Conservation (phyloP, 2,329 filamentous ascomycete genomes). For the Onygenales sp. region DNA sequence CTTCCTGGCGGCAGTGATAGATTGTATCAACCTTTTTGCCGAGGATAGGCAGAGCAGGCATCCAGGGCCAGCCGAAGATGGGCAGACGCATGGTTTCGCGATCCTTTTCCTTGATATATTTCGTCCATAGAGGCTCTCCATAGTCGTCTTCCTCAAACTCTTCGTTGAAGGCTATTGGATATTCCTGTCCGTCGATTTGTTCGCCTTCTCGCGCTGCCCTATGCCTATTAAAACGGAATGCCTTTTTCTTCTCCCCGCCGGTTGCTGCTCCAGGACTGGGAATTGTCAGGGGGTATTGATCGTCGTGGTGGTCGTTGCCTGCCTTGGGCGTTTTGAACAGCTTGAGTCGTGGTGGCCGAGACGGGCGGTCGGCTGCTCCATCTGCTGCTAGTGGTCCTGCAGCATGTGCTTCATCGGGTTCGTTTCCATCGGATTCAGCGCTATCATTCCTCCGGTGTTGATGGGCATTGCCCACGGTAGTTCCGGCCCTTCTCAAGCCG, state of each 20-base stretch:
- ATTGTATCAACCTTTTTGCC: constrained; percentile 93
- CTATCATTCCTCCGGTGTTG: not conserved
- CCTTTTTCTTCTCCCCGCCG: constrained; percentile 1
- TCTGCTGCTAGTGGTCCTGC: constrained; percentile 2
- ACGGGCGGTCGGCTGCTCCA: constrained; percentile 14
- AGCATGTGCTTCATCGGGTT: not conserved
- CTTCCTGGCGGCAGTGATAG: constrained; percentile 75
- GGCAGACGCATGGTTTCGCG: constrained; percentile 77
- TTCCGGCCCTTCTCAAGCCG: not conserved
- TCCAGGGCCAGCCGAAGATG: constrained; percentile 53
- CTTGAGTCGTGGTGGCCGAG: constrained; percentile 21
- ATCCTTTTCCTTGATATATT: constrained; percentile 70
- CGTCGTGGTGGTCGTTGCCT: constrained; percentile 13
- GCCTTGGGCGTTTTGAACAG: constrained; percentile 1
- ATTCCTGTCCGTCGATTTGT: constrained; percentile 33
- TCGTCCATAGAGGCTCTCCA: constrained; percentile 64
- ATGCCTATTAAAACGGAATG: not conserved
- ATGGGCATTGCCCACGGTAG: not conserved
- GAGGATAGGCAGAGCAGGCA: constrained; percentile 67
- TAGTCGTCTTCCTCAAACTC: constrained; percentile 54
- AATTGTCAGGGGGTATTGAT: constrained; percentile 28
- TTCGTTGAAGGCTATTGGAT: constrained; percentile 54
- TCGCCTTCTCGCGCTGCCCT: constrained; percentile 13
- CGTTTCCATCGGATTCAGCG: not conserved
- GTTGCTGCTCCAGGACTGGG: constrained; percentile 16